Conservation (phyloP, 129 eudicot genomes). For the Flaveria sonorensis region DNA sequence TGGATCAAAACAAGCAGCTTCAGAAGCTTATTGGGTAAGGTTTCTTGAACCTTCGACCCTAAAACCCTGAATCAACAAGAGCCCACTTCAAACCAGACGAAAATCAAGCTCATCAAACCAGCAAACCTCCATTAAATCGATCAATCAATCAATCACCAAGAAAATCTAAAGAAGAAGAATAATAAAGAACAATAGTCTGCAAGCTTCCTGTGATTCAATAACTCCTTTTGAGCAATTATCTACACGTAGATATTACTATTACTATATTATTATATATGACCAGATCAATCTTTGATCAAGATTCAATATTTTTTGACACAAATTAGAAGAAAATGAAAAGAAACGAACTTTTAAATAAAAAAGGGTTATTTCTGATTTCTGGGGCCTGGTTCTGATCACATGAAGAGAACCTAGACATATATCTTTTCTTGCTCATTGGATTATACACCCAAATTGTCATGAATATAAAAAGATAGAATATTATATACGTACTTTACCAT, state of each 20-base stretch:
- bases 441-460: slow-evolving; percentile 21
- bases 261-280: slow-evolving; percentile 2
- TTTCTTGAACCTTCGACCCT: slow-evolving; percentile 31
- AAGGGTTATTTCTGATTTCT: slow-evolving; percentile 23
- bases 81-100: slow-evolving; percentile 23
- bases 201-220: slow-evolving; percentile 39
- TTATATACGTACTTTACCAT: neutral
- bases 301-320: slow-evolving; percentile 9
- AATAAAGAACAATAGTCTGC: slow-evolving; percentile 22
- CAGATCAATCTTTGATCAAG: slow-evolving; percentile 34
- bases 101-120: slow-evolving; percentile 37
- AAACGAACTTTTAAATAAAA: neutral
- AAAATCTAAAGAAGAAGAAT: neutral
- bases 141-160: slow-evolving; percentile 10
- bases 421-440: slow-evolving; percentile 22
- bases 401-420: slow-evolving; percentile 43
- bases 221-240: slow-evolving; percentile 31
- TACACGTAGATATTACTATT: slow-evolving; percentile 11
- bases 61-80: slow-evolving; percentile 30
- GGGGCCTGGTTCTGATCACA: slow-evolving; percentile 34
- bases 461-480: neutral
- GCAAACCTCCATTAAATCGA: slow-evolving; percentile 26
- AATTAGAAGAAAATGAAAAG: slow-evolving; percentile 2
- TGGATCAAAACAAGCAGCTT: slow-evolving; percentile 24
- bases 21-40: slow-evolving; percentile 12